These are phyloP conservation scores for Colletotrichum caudatum DNA, from an alignment of 2,329 filamentous ascomycete genomes.

Conservation along the genomic window DNA sequence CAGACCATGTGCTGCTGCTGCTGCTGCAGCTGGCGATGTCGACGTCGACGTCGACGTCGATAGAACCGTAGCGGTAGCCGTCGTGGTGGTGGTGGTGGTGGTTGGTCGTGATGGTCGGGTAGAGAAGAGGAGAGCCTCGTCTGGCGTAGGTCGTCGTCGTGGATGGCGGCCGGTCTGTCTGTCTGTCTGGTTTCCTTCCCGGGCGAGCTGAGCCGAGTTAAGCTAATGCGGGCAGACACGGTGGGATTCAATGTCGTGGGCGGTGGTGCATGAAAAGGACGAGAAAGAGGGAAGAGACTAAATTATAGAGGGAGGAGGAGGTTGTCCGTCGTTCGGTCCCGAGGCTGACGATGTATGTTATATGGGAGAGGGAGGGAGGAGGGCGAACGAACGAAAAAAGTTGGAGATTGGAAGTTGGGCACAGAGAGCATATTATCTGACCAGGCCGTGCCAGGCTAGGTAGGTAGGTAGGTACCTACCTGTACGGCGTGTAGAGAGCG, in stretches of 20 bases:
- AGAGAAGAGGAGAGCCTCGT: neutral
- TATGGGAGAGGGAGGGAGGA: neutral
- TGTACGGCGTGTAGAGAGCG: too few species aligned
- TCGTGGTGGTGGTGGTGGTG: neutral
- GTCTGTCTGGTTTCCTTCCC: slow-evolving; percentile 6
- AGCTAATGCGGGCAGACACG: neutral
- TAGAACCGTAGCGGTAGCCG: neutral
- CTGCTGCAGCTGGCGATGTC: neutral
- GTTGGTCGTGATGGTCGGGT: neutral
- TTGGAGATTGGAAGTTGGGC: slow-evolving; percentile 14
- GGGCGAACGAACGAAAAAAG: neutral
- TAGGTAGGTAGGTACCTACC: too few species aligned
- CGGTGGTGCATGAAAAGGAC: neutral
- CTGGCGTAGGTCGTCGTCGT: neutral
- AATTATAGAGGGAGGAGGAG: neutral
- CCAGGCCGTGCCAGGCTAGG: neutral
- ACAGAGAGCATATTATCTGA: slow-evolving; percentile 18
- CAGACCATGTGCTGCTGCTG: slow-evolving; percentile 17
- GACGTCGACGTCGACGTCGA: neutral
- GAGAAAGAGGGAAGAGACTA: neutral
- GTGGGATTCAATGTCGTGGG: neutral
- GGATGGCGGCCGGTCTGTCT: neutral
- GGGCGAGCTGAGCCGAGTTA: neutral
- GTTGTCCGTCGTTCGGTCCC: slow-evolving; percentile 9
- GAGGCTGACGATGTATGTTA: neutral